Conservation (phyloP, 1,139 yeast species). For the Diutina mesorugosa region DNA sequence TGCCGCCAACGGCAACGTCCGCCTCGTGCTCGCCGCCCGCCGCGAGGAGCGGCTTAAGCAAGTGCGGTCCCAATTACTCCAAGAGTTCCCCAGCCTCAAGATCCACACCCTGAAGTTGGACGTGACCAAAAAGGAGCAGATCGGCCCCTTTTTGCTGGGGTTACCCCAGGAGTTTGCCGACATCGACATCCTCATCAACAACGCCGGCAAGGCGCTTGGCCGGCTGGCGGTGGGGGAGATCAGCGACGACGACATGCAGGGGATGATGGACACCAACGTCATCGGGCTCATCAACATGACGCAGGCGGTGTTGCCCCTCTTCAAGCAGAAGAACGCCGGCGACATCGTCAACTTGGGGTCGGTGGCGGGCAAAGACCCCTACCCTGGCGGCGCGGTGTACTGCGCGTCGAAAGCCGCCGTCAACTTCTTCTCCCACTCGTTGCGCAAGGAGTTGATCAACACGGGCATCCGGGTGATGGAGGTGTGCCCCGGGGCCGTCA, state of each 20-base stretch:
- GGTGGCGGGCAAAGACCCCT: conserved; percentile 8
- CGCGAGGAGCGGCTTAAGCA: conserved; percentile 6
- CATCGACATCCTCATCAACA: conserved; percentile 8
- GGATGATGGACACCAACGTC: conserved; percentile 9
- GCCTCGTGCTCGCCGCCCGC: conserved; percentile 8
- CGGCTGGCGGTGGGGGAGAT: conserved; percentile 7
- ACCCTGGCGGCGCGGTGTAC: conserved; percentile 9
- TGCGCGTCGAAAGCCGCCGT: conserved; percentile 9
- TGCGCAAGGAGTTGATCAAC: conserved; percentile 9
- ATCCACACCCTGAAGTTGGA: conserved; percentile 8
- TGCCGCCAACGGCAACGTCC: conserved; percentile 8
- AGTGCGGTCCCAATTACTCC: conserved; percentile 6
- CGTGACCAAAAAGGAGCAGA: conserved; percentile 6
- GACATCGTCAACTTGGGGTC: conserved; percentile 9
- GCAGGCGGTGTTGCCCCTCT: conserved; percentile 8
- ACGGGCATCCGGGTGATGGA: conserved; percentile 8
- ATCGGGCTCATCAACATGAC: conserved; percentile 8
- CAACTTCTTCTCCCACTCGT: conserved; percentile 7
- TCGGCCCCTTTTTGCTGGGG: conserved; percentile 6
- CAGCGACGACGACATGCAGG: conserved; percentile 6
- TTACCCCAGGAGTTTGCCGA: conserved; percentile 8
- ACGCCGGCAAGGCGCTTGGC: conserved; percentile 9
- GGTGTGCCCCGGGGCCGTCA: conserved; percentile 8
- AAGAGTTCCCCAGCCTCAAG: conserved; percentile 4
- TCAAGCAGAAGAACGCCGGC: conserved; percentile 7